phyloP scores from a whole-genome alignment of 2,329 filamentous ascomycete genomes.

The Aspergillus hortae region DNA sequence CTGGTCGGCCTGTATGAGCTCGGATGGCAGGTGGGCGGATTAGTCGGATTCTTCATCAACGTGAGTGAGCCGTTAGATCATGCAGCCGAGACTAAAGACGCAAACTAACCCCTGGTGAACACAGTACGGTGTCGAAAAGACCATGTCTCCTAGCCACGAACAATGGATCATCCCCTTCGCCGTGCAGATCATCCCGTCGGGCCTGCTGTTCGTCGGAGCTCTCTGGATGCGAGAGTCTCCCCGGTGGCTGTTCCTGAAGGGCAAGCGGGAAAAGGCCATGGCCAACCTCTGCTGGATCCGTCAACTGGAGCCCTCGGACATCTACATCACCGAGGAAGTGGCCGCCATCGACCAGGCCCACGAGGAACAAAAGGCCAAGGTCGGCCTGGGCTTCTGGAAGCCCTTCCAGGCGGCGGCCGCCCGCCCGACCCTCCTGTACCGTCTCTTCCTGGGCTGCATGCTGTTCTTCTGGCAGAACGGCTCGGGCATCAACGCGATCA shows the following conservation, averaged over 20 bases:
- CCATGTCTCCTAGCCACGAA: constrained; percentile 22
- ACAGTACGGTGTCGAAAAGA: constrained; percentile 50
- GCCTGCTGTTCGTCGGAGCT: constrained; percentile 47
- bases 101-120: constrained; percentile 8
- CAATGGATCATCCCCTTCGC: constrained; percentile 35
- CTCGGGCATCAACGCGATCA: constrained; percentile 74
- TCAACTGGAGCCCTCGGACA: constrained; percentile 34
- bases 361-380: constrained; percentile 57
- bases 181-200: constrained; percentile 30
- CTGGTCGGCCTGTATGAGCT: constrained; percentile 53
- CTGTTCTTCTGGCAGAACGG: constrained; percentile 80
- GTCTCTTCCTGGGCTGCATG: constrained; percentile 69
- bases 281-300: constrained; percentile 49
- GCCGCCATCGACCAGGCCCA: constrained; percentile 66
- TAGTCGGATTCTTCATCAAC: constrained; percentile 46
- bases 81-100: neutral
- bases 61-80: constrained; percentile 17
- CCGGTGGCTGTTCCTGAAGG: constrained; percentile 65
- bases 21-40: constrained; percentile 48
- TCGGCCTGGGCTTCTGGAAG: constrained; percentile 71
- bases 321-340: constrained; percentile 72
- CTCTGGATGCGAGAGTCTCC: constrained; percentile 62
- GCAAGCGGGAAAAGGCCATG: constrained; percentile 63
- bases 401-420: constrained; percentile 58
- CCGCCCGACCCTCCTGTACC: constrained; percentile 60